Percentiles rank a stretch among this genome's conserved stretches.
These are phyloP conservation scores for Aureococcus anophagefferens DNA, from an alignment of 108 stramenopile species.

Conservation along the genomic window DNA sequence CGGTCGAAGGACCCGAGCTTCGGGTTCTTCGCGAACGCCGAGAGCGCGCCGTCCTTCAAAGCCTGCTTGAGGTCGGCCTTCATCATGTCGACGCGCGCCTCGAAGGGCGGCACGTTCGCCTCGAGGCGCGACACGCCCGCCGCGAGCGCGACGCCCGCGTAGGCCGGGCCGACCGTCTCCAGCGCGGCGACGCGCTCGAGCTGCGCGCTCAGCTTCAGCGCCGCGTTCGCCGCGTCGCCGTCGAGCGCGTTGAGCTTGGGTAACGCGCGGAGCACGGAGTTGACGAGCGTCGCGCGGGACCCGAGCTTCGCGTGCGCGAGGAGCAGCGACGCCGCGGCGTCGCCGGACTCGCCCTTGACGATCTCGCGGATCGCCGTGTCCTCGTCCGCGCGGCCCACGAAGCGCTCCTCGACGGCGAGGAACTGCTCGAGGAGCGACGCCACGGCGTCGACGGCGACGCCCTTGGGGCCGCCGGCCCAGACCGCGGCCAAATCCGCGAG, in stretches of 20 bases:
- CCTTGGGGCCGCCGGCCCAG: constrained; percentile 4
- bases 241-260: background rate
- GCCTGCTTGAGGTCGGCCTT: background rate
- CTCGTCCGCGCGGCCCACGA: constrained; percentile 55
- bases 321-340: constrained; percentile 1
- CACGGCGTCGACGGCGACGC: constrained; percentile 47
- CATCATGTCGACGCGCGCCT: constrained; percentile 42
- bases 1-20: constrained; percentile 8
- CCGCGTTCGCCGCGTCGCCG: background rate
- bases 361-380: constrained; percentile 78
- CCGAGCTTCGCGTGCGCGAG: constrained; percentile 63
- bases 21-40: constrained; percentile 7
- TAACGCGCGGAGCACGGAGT: constrained; percentile 50
- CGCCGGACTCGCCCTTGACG: constrained; percentile 66
- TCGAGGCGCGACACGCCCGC: constrained; percentile 7
- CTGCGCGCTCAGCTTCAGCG: background rate
- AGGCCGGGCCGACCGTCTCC: constrained; percentile 5
- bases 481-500: background rate
- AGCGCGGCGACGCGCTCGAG: constrained; percentile 44
- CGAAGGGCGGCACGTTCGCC: constrained; percentile 61
- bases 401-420: constrained; percentile 70
- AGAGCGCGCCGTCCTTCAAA: background rate
- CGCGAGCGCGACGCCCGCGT: constrained; percentile 5
- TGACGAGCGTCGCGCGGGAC: constrained; percentile 40
- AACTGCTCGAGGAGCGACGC: constrained; percentile 59